These are phyloP conservation scores for Hymenoscyphus repandus DNA, from an alignment of 2,329 filamentous ascomycete species.

Conservation along the genomic window DNA sequence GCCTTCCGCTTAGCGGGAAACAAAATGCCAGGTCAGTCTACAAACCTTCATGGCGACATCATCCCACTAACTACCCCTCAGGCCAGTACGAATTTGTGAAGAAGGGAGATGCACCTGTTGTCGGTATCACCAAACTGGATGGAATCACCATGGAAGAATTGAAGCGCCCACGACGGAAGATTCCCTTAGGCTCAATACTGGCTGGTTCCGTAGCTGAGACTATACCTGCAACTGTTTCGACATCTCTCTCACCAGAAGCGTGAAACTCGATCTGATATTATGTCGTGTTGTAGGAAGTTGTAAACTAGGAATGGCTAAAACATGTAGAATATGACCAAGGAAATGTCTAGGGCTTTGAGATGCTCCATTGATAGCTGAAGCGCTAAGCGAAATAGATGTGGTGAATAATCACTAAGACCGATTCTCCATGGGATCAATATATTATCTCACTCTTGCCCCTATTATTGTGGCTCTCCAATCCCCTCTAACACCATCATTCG, in stretches of 20 bases:
- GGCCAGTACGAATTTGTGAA: conserved; percentile 89
- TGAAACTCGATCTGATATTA: conserved; percentile 6
- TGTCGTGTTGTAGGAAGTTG: too few relatives aligned
- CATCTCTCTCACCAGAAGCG: conserved; percentile 25
- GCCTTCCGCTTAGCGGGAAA: conserved; percentile 91
- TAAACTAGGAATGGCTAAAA: too few relatives aligned
- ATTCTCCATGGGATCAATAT: too few relatives aligned
- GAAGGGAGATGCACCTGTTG: conserved; percentile 83
- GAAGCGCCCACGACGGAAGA: conserved; percentile 65
- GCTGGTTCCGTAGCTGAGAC: conserved; percentile 14
- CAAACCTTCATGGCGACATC: background rate
- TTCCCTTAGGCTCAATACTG: conserved; percentile 23
- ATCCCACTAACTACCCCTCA: conserved; percentile 33
- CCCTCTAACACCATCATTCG: too few relatives aligned
- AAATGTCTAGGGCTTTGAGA: too few relatives aligned
- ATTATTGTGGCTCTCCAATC: too few relatives aligned
- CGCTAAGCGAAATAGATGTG: too few relatives aligned
- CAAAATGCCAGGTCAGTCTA: conserved; percentile 77
- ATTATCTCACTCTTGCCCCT: too few relatives aligned
- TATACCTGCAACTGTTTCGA: conserved; percentile 17
- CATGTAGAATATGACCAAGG: too few relatives aligned
- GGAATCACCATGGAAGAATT: conserved; percentile 79
- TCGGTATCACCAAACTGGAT: conserved; percentile 85
- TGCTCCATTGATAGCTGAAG: too few relatives aligned
- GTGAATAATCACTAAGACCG: too few relatives aligned